Conservation (phyloP, 2,329 filamentous ascomycete genomes). For the Microdochium bolleyi region DNA sequence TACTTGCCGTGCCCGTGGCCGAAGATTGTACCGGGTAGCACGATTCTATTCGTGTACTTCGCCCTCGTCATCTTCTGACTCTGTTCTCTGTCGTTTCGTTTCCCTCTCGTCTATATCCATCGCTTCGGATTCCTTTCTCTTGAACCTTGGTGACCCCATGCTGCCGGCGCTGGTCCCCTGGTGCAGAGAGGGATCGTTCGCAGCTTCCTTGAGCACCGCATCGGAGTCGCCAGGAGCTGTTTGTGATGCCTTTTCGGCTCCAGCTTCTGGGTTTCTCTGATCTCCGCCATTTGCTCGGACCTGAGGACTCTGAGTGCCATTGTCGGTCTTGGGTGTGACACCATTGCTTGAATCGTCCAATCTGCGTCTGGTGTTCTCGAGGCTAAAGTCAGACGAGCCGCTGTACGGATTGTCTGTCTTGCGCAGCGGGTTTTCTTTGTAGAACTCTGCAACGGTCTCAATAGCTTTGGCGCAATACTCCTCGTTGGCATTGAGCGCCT, state of each 20-base stretch:
- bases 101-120: slow-evolving; percentile 25
- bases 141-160: slow-evolving; percentile 26
- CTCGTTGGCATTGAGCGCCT: slow-evolving; percentile 62
- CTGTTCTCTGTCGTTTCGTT: slow-evolving; percentile 33
- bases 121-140: slow-evolving; percentile 32
- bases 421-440: slow-evolving; percentile 54
- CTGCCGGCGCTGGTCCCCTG: slow-evolving; percentile 17
- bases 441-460: slow-evolving; percentile 65
- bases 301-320: slow-evolving; percentile 40
- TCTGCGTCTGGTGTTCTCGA: slow-evolving; percentile 47
- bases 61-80: slow-evolving; percentile 37
- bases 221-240: slow-evolving; percentile 21
- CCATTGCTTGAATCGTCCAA: slow-evolving; percentile 40
- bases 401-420: slow-evolving; percentile 45
- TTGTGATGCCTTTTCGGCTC: slow-evolving; percentile 25
- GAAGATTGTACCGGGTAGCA: background rate
- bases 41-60: slow-evolving; percentile 27
- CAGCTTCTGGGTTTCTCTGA: slow-evolving; percentile 18
- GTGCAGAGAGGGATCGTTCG: slow-evolving; percentile 18
- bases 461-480: slow-evolving; percentile 65
- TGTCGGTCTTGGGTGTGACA: slow-evolving; percentile 39
- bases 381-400: slow-evolving; percentile 44
- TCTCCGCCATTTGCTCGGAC: slow-evolving; percentile 28
- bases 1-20: background rate
- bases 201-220: slow-evolving; percentile 18